A percentile compares a stretch with the other conserved stretches of the same genome.
phyloP scores from a whole-genome alignment of 306 rosid genomes.

The Cicer cuneatum region DNA sequence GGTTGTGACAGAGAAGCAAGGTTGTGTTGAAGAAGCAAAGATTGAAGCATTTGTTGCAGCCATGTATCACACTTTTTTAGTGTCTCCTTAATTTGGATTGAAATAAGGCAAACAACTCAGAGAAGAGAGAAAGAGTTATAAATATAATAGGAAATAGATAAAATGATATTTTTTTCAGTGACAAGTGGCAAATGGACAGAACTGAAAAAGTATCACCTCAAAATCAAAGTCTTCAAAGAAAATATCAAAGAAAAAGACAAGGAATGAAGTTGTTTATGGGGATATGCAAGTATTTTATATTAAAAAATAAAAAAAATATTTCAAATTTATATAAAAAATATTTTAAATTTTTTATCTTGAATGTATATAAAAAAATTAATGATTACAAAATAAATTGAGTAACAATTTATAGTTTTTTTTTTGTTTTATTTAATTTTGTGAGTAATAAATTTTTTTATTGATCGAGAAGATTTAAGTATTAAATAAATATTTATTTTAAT shows the following conservation, averaged over 20 bases:
- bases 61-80: conserved; percentile 50
- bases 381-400: not conserved
- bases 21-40: conserved; percentile 59
- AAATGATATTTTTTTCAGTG: conserved; percentile 41
- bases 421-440: not conserved
- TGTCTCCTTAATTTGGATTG: conserved; percentile 26
- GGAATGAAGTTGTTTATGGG: not conserved
- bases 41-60: conserved; percentile 69
- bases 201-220: conserved; percentile 9
- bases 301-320: not conserved
- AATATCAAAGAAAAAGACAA: conserved; percentile 29
- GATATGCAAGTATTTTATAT: not conserved
- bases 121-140: conserved; percentile 15
- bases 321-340: not conserved
- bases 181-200: conserved; percentile 23
- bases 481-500: not conserved
- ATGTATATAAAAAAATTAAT: too few relatives aligned
- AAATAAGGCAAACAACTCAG: not conserved
- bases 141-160: conserved; percentile 21
- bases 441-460: too few relatives aligned
- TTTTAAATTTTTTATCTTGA: not conserved
- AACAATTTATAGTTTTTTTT: not conserved
- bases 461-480: not conserved
- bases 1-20: conserved; percentile 49
- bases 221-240: not conserved